phyloP scores from a whole-genome alignment of 208 protist species.

The Phytomonas serpens region DNA sequence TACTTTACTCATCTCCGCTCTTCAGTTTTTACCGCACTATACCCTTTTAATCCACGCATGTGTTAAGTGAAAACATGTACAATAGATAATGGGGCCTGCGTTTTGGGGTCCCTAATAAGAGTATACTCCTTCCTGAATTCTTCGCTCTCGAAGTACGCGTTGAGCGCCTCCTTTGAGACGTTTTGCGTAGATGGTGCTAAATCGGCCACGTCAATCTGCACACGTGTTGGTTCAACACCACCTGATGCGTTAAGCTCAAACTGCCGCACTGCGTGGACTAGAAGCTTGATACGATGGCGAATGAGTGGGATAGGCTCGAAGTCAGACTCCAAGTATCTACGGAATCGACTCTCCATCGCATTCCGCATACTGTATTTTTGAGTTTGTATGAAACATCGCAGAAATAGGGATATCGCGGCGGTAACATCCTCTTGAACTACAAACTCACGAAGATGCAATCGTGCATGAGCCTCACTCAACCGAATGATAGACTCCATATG shows the following conservation, averaged over 20 bases:
- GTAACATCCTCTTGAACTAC: conserved; percentile 97
- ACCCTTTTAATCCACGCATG: not conserved
- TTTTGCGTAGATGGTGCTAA: conserved; percentile 73
- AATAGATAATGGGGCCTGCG: conserved; percentile 64
- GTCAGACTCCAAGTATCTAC: conserved; percentile 81
- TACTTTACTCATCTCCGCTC: not conserved
- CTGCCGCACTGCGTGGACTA: conserved; percentile 64
- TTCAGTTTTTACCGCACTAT: not conserved
- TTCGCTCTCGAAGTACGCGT: conserved; percentile 73
- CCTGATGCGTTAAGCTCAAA: conserved; percentile 81
- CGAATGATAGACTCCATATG: conserved; percentile 99
- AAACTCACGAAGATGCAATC: conserved; percentile 95
- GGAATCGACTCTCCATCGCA: conserved; percentile 81
- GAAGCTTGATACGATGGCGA: conserved; percentile 78
- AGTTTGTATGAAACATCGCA: conserved; percentile 97
- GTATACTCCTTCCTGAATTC: conserved; percentile 74
- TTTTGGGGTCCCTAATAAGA: conserved; percentile 73
- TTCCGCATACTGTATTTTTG: conserved; percentile 91
- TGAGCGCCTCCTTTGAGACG: conserved; percentile 71
- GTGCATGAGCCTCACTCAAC: conserved; percentile 96
- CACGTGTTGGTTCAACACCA: conserved; percentile 65
- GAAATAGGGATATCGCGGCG: conserved; percentile 96
- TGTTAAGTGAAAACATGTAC: conserved; percentile 45
- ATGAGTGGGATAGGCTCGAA: conserved; percentile 82
- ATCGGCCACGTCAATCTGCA: conserved; percentile 72